These are phyloP conservation scores for Talaromyces sp. DNA, from an alignment of 2,329 filamentous ascomycete species.

Conservation along the genomic window DNA sequence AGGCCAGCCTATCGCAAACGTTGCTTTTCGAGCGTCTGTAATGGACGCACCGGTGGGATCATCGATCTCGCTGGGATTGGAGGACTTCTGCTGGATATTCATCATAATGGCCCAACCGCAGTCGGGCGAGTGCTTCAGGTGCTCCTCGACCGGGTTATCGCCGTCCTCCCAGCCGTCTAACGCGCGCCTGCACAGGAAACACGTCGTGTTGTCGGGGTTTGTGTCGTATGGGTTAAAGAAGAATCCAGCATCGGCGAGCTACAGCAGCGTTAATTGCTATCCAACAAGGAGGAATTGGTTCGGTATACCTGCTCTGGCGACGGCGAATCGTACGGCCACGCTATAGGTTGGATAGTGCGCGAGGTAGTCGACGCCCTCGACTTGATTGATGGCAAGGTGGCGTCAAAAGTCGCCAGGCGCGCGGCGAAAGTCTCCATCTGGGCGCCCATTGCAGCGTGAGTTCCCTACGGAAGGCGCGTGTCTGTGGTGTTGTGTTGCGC, in stretches of 20 bases:
- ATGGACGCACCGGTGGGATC: constrained; percentile 70
- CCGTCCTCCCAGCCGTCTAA: constrained; percentile 89
- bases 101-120: constrained; percentile 83
- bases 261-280: constrained; percentile 6
- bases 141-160: constrained; percentile 78
- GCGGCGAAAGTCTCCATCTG: constrained; percentile 63
- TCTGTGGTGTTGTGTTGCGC: background rate
- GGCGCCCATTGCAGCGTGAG: constrained; percentile 20
- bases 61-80: constrained; percentile 50
- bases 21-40: constrained; percentile 71
- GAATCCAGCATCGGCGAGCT: constrained; percentile 90
- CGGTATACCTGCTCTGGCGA: constrained; percentile 57
- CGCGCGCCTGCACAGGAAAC: constrained; percentile 78
- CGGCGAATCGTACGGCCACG: constrained; percentile 75
- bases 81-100: constrained; percentile 49
- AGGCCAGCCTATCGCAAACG: constrained; percentile 82
- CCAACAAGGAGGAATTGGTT: constrained; percentile 16
- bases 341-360: constrained; percentile 50
- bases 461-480: background rate
- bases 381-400: constrained; percentile 56
- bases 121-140: constrained; percentile 72
- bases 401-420: constrained; percentile 75
- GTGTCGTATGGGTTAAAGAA: constrained; percentile 72
- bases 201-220: constrained; percentile 81
- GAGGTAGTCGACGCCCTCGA: constrained; percentile 62